Evolutionary conservation across 2,329 filamentous ascomycete species (phyloP).

Genomic region (Blastomyces percursus): DNA sequence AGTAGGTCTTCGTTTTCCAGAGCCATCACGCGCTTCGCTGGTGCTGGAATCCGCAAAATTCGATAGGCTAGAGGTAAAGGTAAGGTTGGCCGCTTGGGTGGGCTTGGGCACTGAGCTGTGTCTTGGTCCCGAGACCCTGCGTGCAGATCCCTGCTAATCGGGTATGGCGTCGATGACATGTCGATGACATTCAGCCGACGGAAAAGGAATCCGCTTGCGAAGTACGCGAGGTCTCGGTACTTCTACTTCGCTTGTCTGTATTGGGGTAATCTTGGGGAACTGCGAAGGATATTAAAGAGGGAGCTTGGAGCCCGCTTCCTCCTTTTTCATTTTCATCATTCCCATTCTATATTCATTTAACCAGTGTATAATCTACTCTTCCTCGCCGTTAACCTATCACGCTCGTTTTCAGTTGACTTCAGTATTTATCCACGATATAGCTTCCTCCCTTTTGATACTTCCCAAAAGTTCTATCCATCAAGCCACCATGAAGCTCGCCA

Average conservation of each 20-base stretch:
- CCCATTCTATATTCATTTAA: neutral
- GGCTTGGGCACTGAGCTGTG: neutral
- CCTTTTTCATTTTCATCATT: neutral
- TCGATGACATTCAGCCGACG: neutral
- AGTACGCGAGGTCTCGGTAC: neutral
- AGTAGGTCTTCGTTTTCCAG: neutral
- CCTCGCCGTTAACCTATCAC: neutral
- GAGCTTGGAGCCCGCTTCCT: neutral
- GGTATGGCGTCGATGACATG: neutral
- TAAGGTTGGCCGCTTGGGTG: neutral
- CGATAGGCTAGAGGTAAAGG: neutral
- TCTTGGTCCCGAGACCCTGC: neutral
- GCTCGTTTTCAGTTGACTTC: neutral
- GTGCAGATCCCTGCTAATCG: conserved; percentile 3
- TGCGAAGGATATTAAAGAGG: conserved; percentile 1
- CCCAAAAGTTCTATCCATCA: neutral
- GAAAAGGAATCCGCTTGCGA: neutral
- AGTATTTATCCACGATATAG: neutral
- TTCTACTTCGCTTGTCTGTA: neutral
- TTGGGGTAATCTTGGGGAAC: neutral
- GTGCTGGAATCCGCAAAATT: neutral
- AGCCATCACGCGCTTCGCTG: neutral
- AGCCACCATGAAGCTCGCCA: conserved; percentile 13
- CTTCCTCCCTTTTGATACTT: neutral
- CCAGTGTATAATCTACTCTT: neutral